A percentile compares a stretch with the other conserved stretches of the same genome.
Conservation (phyloP, 1,284 basidiomycete species). For the Calocybe gambosa region DNA sequence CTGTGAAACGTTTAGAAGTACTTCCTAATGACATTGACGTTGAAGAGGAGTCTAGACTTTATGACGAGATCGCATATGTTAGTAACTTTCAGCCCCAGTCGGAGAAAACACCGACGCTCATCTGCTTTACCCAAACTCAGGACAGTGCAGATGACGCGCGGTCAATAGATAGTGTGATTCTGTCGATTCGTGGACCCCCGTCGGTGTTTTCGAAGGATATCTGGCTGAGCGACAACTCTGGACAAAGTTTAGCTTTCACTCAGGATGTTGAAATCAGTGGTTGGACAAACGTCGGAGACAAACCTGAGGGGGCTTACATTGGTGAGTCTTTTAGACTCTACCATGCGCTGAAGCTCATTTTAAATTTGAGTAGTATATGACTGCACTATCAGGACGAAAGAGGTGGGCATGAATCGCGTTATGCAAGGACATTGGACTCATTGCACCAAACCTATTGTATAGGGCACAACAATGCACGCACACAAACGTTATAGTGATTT, state of each 20-base stretch:
- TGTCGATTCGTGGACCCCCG: constrained; percentile 34
- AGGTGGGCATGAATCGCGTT: constrained; percentile 27
- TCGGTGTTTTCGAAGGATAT: constrained; percentile 60
- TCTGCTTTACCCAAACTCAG: background rate
- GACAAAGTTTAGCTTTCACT: constrained; percentile 48
- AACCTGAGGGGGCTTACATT: constrained; percentile 53
- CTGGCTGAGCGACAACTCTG: constrained; percentile 56
- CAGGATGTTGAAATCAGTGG: constrained; percentile 57
- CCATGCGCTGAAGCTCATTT: background rate
- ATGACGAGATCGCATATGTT: constrained; percentile 31
- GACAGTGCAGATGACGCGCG: constrained; percentile 12
- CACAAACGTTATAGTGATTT: constrained; percentile 72
- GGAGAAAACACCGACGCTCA: background rate
- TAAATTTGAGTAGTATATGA: constrained; percentile 45
- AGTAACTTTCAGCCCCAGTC: constrained; percentile 11
- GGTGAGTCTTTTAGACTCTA: constrained; percentile 32
- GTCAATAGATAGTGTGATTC: constrained; percentile 5
- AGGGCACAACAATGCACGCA: constrained; percentile 59
- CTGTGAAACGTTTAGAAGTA: constrained; percentile 26
- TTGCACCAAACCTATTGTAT: constrained; percentile 1
- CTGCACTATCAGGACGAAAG: constrained; percentile 57
- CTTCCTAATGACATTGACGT: constrained; percentile 32
- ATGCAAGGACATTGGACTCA: background rate
- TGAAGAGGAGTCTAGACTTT: constrained; percentile 36
- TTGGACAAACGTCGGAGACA: constrained; percentile 65